Conservation (phyloP, 164 flowering plant genomes). For the Macadamia tetraphylla region DNA sequence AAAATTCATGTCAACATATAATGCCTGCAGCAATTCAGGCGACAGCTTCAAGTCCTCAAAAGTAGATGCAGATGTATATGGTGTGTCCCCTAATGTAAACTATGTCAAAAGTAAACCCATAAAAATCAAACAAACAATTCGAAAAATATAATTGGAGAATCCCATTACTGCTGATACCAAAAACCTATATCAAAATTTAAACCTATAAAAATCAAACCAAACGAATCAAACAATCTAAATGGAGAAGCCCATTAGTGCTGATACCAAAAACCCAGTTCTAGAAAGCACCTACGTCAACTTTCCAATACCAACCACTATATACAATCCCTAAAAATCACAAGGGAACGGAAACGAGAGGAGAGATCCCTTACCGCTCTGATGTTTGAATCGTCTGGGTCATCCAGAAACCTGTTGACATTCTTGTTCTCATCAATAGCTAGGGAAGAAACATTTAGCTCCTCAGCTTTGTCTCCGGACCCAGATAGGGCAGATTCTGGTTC, state of each 20-base stretch:
- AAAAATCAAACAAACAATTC: not conserved
- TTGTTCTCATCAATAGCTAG: constrained; percentile 31
- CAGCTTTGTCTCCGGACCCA: not conserved
- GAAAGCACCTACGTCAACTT: no score
- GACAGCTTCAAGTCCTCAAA: constrained; percentile 85
- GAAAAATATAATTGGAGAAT: no score
- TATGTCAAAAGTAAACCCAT: constrained; percentile 10
- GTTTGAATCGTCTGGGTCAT: constrained; percentile 62
- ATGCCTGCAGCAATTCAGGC: constrained; percentile 62
- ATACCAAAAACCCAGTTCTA: no score
- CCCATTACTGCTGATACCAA: no score
- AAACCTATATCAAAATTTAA: no score
- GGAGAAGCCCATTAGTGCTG: no score
- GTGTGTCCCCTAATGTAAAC: constrained; percentile 74
- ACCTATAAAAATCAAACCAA: not conserved
- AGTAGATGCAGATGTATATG: constrained; percentile 64
- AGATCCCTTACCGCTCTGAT: constrained; percentile 44
- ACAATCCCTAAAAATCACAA: not conserved
- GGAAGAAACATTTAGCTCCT: constrained; percentile 7
- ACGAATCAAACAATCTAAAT: no score
- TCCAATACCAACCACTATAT: no score
- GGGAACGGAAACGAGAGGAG: not conserved
- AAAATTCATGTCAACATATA: constrained; percentile 87
- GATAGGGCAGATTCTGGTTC: not conserved
- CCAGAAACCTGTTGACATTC: constrained; percentile 23